phyloP scores from a whole-genome alignment of 371 early-diverging fungal genomes.

The Mucor sp. region DNA sequence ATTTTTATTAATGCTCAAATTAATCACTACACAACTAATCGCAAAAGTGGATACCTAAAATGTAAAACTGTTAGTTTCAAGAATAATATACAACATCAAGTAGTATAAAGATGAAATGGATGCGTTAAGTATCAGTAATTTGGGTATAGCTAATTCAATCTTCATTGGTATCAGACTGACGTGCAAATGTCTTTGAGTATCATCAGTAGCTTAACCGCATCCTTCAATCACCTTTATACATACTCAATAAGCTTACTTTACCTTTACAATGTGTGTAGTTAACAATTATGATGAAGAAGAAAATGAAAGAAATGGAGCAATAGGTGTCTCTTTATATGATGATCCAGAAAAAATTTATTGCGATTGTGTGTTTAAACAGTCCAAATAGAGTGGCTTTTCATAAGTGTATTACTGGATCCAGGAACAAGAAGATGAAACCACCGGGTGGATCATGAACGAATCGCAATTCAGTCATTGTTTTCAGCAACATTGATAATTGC shows the following conservation, averaged over 20 bases:
- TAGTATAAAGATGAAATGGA: background rate
- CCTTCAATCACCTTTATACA: background rate
- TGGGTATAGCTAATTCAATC: conserved; percentile 20
- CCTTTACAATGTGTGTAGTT: background rate
- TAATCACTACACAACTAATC: too few relatives aligned
- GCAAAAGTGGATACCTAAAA: background rate
- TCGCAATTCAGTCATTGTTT: background rate
- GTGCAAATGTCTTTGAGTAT: conserved; percentile 26
- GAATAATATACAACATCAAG: background rate
- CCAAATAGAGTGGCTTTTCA: background rate
- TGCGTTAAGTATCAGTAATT: conserved; percentile 15
- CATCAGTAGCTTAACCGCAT: conserved; percentile 17
- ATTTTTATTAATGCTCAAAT: too few relatives aligned
- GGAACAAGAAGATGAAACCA: background rate
- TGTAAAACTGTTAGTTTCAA: background rate
- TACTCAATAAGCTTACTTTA: background rate
- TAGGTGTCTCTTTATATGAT: background rate
- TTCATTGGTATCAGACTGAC: conserved; percentile 28
- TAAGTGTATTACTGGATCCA: background rate
- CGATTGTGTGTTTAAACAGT: background rate
- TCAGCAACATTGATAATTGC: background rate
- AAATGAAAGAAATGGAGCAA: background rate
- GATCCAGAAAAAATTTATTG: background rate
- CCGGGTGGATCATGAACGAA: too few relatives aligned
- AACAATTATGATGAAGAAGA: background rate